Evolutionary conservation across 2,329 filamentous ascomycete species (phyloP), one percentile per base, ranked within the genome.

Genomic region (Fusarium verrucosum): DNA sequence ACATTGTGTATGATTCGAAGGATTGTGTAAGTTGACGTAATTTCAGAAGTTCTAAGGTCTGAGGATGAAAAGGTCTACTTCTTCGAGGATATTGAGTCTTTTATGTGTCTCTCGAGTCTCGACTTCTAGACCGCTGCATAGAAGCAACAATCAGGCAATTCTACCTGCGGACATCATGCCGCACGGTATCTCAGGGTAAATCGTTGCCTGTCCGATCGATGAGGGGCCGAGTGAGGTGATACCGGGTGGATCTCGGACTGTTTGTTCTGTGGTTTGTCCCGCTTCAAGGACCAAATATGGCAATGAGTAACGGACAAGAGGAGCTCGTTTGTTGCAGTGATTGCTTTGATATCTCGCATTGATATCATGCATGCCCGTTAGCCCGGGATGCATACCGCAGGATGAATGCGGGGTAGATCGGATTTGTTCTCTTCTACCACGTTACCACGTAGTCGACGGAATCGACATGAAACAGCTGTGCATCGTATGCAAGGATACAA

Each of bases 361-460:
- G 28, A 37, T 16, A 33, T 22, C 2, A n/a, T 13, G 9, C 25
- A 54, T 60, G 36, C 26, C 58, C 58, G 49, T 47, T 61, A 11
- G 47, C 35, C 58, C 58, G 56, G 8, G 17, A 28, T 61, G 49
- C 55, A 60, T 38, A 4, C 5, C 10, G 19, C 25, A 26, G 30
- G 43, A 43, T 51, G 1, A 0, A 35, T 51, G 56, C 56, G 53
- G 53, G 55, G 14, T 11, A 9, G 14, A 50, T 38, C n/a, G 1
- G 11, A 2, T 2, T 52, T 10, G 5, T 20, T 13, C 10, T 28
- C 3, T n/a, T n/a, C n/a, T n/a, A n/a, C n/a, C n/a, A n/a, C n/a
- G n/a, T n/a, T n/a, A n/a, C n/a, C n/a, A n/a, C n/a, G n/a, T 10
- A 30, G 4, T n/a, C 17, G 1, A 7, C 10, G 14, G 10, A 3